These are phyloP conservation scores for Inga leiocalycina DNA, from an alignment of 306 rosid genomes.

Conservation along the genomic window DNA sequence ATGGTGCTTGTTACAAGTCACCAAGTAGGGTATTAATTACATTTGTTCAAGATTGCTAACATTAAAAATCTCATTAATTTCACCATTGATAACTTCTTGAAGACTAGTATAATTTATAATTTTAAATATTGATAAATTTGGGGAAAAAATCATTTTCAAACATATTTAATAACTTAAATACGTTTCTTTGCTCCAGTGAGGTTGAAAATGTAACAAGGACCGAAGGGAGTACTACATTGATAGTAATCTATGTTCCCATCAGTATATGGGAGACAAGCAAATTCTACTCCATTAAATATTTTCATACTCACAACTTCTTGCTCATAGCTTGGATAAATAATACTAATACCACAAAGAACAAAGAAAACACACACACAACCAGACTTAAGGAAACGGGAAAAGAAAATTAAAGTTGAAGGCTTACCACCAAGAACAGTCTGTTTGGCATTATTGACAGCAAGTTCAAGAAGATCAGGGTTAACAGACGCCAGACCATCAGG, in stretches of 20 bases:
- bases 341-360: not conserved
- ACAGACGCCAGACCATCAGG: constrained; percentile 73
- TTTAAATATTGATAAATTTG: too few species aligned
- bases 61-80: too few species aligned
- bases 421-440: constrained; percentile 61
- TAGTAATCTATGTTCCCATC: not conserved
- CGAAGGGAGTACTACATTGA: not conserved
- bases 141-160: too few species aligned
- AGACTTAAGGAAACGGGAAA: not conserved
- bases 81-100: too few species aligned
- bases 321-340: not conserved
- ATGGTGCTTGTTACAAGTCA: too few species aligned
- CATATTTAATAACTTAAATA: too few species aligned
- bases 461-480: constrained; percentile 67
- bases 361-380: not conserved
- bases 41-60: too few species aligned
- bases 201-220: too few species aligned
- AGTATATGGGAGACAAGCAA: not conserved
- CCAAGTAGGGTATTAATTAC: too few species aligned
- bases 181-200: too few species aligned
- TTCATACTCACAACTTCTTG: not conserved
- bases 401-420: not conserved
- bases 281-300: not conserved
- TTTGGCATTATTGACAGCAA: constrained; percentile 78
- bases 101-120: too few species aligned